A percentile compares a stretch with the other conserved stretches of the same genome.
Conservation (phyloP, 1,284 basidiomycete genomes). For the Naganishia sp. region DNA sequence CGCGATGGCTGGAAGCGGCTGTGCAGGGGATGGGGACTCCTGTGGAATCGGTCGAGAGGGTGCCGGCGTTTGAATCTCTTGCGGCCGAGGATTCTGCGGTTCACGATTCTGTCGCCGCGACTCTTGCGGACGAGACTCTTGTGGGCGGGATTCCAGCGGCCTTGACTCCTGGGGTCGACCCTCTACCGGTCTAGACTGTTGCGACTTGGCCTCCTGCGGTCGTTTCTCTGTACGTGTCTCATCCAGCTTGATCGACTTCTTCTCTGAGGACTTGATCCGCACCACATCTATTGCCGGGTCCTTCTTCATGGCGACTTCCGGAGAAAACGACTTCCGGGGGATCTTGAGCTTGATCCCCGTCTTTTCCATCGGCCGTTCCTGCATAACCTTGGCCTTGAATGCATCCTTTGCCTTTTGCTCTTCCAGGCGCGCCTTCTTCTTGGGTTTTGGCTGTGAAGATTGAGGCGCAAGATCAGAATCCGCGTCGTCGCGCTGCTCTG, state of each 20-base stretch:
- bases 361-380: conserved; percentile 1
- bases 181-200: not conserved
- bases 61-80: no score
- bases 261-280: not conserved
- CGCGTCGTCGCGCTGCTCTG: not conserved
- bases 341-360: conserved; percentile 26
- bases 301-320: conserved; percentile 3
- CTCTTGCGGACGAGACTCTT: no score
- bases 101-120: not conserved
- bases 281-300: not conserved
- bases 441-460: not conserved
- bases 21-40: not conserved
- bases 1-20: not conserved
- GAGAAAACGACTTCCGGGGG: not conserved
- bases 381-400: conserved; percentile 8
- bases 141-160: not conserved
- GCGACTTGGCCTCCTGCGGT: no score
- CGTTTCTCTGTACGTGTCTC: not conserved
- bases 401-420: conserved; percentile 14
- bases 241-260: not conserved
- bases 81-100: no score
- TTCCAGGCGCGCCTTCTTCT: not conserved
- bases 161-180: not conserved
- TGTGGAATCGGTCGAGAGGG: not conserved
- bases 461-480: not conserved